Conservation (phyloP, 345 rosid genomes). For the Pugionium cornutum region DNA sequence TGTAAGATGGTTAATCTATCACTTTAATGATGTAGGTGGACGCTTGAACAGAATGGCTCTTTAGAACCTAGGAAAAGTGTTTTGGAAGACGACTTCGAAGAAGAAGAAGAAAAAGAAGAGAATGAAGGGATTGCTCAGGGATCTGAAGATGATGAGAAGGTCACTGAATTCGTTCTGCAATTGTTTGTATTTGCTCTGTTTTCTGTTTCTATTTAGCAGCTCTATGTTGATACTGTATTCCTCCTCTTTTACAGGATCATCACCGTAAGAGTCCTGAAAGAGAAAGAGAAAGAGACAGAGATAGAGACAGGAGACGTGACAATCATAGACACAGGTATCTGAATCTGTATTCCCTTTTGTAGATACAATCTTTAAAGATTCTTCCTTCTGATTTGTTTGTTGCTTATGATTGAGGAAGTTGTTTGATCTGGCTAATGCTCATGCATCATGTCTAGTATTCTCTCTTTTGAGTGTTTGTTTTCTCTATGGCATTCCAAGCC, state of each 20-base stretch:
- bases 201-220: neutral
- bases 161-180: constrained; percentile 19
- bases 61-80: constrained; percentile 89
- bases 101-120: constrained; percentile 94
- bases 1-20: constrained; percentile 8
- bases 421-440: constrained; percentile 22
- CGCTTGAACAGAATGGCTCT: constrained; percentile 64
- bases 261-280: constrained; percentile 78
- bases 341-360: neutral
- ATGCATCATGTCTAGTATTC: constrained; percentile 17
- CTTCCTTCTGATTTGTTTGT: neutral
- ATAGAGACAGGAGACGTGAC: constrained; percentile 45
- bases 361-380: neutral
- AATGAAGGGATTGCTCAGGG: constrained; percentile 61
- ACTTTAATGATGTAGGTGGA: constrained; percentile 52
- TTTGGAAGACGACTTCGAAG: constrained; percentile 94
- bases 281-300: constrained; percentile 81
- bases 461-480: constrained; percentile 18
- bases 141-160: constrained; percentile 75
- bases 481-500: constrained; percentile 68
- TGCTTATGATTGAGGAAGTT: constrained; percentile 45
- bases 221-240: constrained; percentile 19
- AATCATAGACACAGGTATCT: constrained; percentile 73
- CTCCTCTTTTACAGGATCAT: constrained; percentile 56
- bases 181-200: neutral